Conservation (phyloP, 2,329 filamentous ascomycete species). For the Aspergillus neotritici region DNA sequence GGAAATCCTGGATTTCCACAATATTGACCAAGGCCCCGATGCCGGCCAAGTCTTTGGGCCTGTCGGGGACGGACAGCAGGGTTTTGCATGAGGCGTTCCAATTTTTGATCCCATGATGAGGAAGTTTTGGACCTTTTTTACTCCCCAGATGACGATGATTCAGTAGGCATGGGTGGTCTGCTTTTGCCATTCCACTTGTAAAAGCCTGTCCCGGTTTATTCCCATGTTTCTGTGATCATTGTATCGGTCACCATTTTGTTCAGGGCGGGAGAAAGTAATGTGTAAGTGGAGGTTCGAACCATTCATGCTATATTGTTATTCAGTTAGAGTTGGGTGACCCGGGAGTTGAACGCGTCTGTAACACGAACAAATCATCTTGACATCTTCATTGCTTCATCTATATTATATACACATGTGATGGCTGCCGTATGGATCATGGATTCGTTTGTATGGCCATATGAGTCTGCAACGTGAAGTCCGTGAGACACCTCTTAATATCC, state of each 20-base stretch:
- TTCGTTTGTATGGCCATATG: no score
- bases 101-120: conserved; percentile 15
- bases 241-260: no score
- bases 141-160: not conserved
- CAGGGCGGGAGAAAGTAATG: no score
- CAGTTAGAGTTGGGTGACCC: conserved; percentile 14
- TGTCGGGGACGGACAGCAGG: conserved; percentile 18
- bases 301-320: not conserved
- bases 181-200: no score
- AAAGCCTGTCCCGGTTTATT: no score
- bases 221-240: no score
- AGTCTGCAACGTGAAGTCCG: no score
- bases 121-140: conserved; percentile 14
- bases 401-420: conserved; percentile 10
- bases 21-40: conserved; percentile 59
- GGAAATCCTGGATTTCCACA: conserved; percentile 97
- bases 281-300: conserved; percentile 1
- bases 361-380: conserved; percentile 12
- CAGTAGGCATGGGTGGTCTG: no score
- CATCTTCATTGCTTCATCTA: not conserved
- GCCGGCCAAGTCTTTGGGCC: conserved; percentile 26
- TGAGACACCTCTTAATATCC: no score
- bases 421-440: not conserved
- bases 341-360: conserved; percentile 13
- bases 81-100: conserved; percentile 20